Conservation (phyloP, 768 basidiomycete genomes). For the Boletus sp. region DNA sequence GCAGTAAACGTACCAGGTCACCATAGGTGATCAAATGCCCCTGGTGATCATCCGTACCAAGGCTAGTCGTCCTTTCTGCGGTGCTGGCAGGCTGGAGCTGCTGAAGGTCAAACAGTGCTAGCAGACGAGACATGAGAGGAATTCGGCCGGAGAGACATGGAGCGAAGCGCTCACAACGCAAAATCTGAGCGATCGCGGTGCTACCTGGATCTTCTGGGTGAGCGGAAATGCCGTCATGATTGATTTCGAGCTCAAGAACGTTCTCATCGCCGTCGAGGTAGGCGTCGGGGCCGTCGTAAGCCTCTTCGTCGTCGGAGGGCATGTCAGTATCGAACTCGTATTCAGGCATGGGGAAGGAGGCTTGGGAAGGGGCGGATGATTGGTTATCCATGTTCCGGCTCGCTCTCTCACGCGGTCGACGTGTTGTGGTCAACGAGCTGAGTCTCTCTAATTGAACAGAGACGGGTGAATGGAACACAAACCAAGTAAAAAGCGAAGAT, state of each 20-base stretch:
- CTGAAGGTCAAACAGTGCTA: constrained; percentile 31
- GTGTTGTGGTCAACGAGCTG: neutral
- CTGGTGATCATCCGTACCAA: neutral
- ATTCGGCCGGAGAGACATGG: neutral
- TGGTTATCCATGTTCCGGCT: constrained; percentile 5
- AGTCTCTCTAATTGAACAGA: neutral
- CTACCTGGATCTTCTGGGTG: neutral
- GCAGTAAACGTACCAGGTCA: constrained; percentile 24
- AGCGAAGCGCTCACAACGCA: constrained; percentile 25
- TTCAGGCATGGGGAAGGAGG: constrained; percentile 12
- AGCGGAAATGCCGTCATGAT: constrained; percentile 19
- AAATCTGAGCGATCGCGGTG: constrained; percentile 24
- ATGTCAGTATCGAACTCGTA: constrained; percentile 21
- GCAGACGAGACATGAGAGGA: constrained; percentile 2
- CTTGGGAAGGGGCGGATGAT: constrained; percentile 1
- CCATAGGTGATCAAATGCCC: constrained; percentile 19
- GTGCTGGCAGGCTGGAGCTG: constrained; percentile 15
- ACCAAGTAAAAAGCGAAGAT: neutral
- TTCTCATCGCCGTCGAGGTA: constrained; percentile 34
- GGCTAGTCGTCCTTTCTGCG: constrained; percentile 5
- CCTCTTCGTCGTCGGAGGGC: constrained; percentile 30
- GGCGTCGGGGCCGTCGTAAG: constrained; percentile 34
- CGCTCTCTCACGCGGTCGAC: constrained; percentile 5
- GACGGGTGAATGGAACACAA: neutral
- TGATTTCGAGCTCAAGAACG: constrained; percentile 33